These are phyloP conservation scores for Raphanus sativus DNA, from an alignment of 345 rosid species.

Conservation along the genomic window DNA sequence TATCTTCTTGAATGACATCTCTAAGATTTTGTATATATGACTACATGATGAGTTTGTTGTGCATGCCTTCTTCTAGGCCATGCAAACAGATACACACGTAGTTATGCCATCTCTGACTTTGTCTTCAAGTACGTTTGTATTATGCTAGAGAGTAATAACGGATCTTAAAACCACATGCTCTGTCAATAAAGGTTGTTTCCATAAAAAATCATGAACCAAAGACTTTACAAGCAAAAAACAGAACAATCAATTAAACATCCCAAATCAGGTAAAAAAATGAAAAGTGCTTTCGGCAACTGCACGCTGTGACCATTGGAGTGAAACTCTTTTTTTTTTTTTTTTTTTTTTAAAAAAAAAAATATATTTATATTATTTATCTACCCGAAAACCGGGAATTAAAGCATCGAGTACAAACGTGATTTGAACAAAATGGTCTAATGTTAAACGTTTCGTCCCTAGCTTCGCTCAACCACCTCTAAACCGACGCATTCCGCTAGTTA, in stretches of 20 bases:
- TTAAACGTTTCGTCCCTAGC: too few relatives aligned
- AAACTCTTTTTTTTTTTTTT: too few relatives aligned
- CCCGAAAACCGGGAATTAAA: too few relatives aligned
- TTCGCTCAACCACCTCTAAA: too few relatives aligned
- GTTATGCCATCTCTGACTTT: conserved; percentile 10
- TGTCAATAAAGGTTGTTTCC: conserved; percentile 17
- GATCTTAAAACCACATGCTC: conserved; percentile 26
- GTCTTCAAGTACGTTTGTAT: conserved; percentile 27
- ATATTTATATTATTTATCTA: too few relatives aligned
- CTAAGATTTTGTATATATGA: not conserved
- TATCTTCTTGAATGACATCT: not conserved
- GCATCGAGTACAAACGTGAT: too few relatives aligned
- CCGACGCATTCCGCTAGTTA: too few relatives aligned
- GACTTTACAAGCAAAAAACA: conserved; percentile 17
- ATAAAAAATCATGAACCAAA: conserved; percentile 14
- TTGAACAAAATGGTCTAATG: too few relatives aligned
- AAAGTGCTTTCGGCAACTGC: not conserved
- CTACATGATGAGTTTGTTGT: conserved; percentile 21
- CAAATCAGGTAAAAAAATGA: not conserved
- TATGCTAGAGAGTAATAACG: conserved; percentile 13
- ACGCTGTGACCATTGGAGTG: conserved; percentile 20
- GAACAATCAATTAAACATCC: conserved; percentile 4
- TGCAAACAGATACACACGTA: conserved; percentile 20
- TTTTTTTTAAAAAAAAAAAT: too few relatives aligned
- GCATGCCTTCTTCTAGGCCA: conserved; percentile 28